Percentiles rank a stretch among this genome's conserved stretches.
Conservation (phyloP, 495 filamentous ascomycete genomes). For the Talaromyces proteolyticus region DNA sequence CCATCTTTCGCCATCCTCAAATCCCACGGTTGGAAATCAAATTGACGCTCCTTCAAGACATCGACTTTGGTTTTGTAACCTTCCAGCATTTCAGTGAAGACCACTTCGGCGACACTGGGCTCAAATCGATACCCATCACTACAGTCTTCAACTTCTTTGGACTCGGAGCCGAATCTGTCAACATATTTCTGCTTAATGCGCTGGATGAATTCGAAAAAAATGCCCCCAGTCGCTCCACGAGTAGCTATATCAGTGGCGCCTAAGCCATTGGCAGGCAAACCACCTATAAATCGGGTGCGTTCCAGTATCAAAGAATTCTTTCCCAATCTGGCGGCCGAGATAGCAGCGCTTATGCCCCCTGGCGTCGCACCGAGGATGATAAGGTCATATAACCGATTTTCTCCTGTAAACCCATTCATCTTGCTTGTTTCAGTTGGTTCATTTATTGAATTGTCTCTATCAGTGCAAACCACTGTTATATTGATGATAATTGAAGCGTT, state of each 20-base stretch:
- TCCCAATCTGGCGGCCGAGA: not conserved
- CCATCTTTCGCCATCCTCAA: not conserved
- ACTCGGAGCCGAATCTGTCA: not conserved
- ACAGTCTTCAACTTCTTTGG: not conserved
- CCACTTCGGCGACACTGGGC: not conserved
- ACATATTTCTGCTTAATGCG: not conserved
- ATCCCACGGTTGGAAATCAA: not conserved
- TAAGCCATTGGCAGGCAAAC: not conserved
- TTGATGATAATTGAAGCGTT: not conserved
- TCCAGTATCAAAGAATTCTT: not conserved
- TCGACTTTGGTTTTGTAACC: not conserved
- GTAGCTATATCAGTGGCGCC: not conserved
- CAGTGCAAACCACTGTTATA: not conserved
- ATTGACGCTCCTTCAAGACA: not conserved
- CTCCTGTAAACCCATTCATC: not conserved
- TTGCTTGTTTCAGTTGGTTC: not conserved
- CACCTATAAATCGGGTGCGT: not conserved
- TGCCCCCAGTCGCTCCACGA: not conserved
- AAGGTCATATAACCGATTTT: not conserved
- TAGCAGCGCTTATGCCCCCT: not conserved
- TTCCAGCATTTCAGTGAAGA: not conserved
- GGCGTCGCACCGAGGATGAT: not conserved
- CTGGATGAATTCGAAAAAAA: not conserved
- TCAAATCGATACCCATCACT: not conserved
- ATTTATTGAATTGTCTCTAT: not conserved